These are phyloP conservation scores for Penicillium silybi DNA, from an alignment of 495 filamentous ascomycete genomes.

Conservation along the genomic window DNA sequence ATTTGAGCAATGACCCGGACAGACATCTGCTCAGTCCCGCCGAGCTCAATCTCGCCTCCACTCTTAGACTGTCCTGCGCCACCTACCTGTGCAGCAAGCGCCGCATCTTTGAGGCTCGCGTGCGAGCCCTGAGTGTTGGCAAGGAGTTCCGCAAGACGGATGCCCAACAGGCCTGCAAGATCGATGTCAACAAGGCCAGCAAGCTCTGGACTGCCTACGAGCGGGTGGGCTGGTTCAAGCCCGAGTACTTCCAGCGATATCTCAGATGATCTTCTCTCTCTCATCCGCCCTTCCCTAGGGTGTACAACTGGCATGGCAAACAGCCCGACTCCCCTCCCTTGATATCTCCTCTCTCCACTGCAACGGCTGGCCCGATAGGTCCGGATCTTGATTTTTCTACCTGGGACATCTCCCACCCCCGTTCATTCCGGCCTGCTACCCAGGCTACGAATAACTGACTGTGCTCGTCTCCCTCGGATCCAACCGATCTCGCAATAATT, in stretches of 20 bases:
- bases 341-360: not conserved
- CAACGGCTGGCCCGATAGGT: not conserved
- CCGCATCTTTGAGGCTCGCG: slow-evolving; percentile 78
- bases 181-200: slow-evolving; percentile 98
- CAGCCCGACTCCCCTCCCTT: not conserved
- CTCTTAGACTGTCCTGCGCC: slow-evolving; percentile 79
- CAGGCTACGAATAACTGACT: slow-evolving; percentile 3
- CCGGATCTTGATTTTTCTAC: not conserved
- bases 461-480: not conserved
- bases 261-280: slow-evolving; percentile 28
- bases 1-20: slow-evolving; percentile 77
- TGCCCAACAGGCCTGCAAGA: slow-evolving; percentile 94
- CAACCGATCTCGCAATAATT: slow-evolving; percentile 4
- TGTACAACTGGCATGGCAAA: not conserved
- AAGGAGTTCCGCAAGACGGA: slow-evolving; percentile 98
- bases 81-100: slow-evolving; percentile 95
- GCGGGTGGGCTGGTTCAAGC: slow-evolving; percentile 81
- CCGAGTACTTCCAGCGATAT: slow-evolving; percentile 54
- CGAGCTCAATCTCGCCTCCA: slow-evolving; percentile 74
- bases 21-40: slow-evolving; percentile 70
- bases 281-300: not conserved
- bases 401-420: not conserved
- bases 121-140: slow-evolving; percentile 61
- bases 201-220: slow-evolving; percentile 93
- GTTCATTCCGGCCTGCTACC: not conserved